Base-by-base conservation (phyloP, 2,329 filamentous ascomycete genomes). In the Trichoderma breve region DNA sequence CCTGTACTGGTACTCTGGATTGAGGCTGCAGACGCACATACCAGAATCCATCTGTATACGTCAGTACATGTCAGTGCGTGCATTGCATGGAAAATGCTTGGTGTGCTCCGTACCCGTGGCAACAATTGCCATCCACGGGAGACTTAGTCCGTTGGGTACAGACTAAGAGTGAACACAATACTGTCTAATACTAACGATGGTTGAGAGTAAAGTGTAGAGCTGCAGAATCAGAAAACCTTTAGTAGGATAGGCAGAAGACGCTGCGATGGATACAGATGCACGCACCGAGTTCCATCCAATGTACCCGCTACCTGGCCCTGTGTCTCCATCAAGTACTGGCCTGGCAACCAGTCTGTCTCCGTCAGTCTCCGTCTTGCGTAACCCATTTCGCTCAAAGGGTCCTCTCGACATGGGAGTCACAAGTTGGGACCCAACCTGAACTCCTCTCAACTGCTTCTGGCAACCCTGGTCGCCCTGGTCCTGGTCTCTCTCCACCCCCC, bases 381-480 rank as follows among this genome's bases (percentile, higher is more conserved):
- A 32, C 65, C 53, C 65, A 68, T 68, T 68, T 68, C 65, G 65
- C 55, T 18, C 66, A 69, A 69, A 69, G 66, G 66, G 65, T 60
- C 65, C 53, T 68, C 65, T 47, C 47, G 64, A 39, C 64, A 43
- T 68, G 65, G 53, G 34, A 26, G 32, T 36, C 58, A 39, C 30
- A 26, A 21, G 61, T 47, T 64, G 61, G 61, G 62, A 7, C 24
- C 26, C 34, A 53, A 66, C 34, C 34, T 36, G 34, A 36, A 36
- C 63, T 51, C 30, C 53, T 30, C 47, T 57, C 47, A 21, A 21
- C 51, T 58, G 51, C 57, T 60, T 47, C 26, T 26, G 34, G 24
- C 15, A 67, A 53, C 53, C 65, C 65, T 47, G 34, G 32, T 24
- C 34, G 24, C 51, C 39, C 39, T 43, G 39, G 39, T 43, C 39